phyloP scores from a whole-genome alignment of 495 filamentous ascomycete genomes.

The Lophiotrema nucula region DNA sequence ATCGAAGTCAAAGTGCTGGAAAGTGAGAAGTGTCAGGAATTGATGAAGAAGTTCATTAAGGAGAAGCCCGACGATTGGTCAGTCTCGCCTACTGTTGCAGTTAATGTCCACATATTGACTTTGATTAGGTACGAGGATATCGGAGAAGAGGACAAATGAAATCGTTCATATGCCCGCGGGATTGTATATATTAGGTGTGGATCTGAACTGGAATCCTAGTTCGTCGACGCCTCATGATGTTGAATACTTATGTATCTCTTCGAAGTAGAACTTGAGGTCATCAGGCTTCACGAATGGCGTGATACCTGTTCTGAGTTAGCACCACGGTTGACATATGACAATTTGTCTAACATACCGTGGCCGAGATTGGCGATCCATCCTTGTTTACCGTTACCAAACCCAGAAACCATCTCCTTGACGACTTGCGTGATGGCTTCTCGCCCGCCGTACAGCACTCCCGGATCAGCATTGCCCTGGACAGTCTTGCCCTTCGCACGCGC shows the following conservation, averaged over 20 bases:
- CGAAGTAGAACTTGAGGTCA: slow-evolving; percentile 85
- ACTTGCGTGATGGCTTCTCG: slow-evolving; percentile 71
- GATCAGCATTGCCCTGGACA: slow-evolving; percentile 93
- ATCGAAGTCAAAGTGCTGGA: slow-evolving; percentile 75
- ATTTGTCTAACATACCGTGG: slow-evolving; percentile 66
- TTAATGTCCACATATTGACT: neutral
- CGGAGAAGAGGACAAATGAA: slow-evolving; percentile 26
- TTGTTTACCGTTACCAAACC: slow-evolving; percentile 83
- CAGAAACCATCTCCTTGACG: slow-evolving; percentile 79
- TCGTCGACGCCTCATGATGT: slow-evolving; percentile 10
- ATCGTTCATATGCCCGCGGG: neutral
- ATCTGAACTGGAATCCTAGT: too few species aligned
- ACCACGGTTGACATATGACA: neutral
- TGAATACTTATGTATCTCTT: slow-evolving; percentile 70
- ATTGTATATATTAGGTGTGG: slow-evolving; percentile 5
- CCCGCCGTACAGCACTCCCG: slow-evolving; percentile 86
- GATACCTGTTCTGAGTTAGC: slow-evolving; percentile 57
- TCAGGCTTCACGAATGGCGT: slow-evolving; percentile 93
- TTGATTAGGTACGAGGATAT: slow-evolving; percentile 33
- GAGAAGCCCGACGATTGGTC: slow-evolving; percentile 77
- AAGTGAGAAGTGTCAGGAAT: slow-evolving; percentile 62
- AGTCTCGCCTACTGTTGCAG: slow-evolving; percentile 24
- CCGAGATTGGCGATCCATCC: slow-evolving; percentile 87
- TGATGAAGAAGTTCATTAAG: slow-evolving; percentile 76
- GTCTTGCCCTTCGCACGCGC: slow-evolving; percentile 66